Conservation (phyloP, 768 basidiomycete genomes). For the Tricholoma flavovirens region DNA sequence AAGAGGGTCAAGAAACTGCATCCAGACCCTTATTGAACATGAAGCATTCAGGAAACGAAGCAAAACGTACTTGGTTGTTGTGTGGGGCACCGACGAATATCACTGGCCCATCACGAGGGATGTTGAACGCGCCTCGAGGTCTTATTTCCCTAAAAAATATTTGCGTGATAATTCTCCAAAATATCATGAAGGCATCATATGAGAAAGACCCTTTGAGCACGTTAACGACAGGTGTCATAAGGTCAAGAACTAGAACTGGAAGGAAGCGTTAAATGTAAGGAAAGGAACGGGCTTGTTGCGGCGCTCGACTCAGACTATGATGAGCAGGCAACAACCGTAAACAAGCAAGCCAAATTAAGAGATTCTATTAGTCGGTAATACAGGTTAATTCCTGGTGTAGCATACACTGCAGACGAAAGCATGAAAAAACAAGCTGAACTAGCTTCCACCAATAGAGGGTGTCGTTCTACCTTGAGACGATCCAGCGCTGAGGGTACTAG, state of each 20-base stretch:
- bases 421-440: neutral
- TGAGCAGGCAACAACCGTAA: neutral
- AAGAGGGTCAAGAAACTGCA: slow-evolving; percentile 88
- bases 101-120: slow-evolving; percentile 84
- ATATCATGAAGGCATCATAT: slow-evolving; percentile 75
- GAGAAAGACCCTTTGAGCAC: slow-evolving; percentile 21
- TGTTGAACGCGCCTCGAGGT: slow-evolving; percentile 90
- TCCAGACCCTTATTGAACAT: slow-evolving; percentile 11
- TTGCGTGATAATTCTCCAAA: slow-evolving; percentile 82
- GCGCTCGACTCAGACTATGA: no score
- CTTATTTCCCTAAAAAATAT: slow-evolving; percentile 97
- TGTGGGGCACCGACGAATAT: slow-evolving; percentile 94
- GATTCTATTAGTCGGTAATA: slow-evolving; percentile 1
- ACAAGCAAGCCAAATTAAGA: neutral
- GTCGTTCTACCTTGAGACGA: slow-evolving; percentile 31
- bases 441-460: slow-evolving; percentile 24
- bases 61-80: slow-evolving; percentile 67
- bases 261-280: neutral
- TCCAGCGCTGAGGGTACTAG: slow-evolving; percentile 52
- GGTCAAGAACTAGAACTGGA: neutral
- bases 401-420: slow-evolving; percentile 11
- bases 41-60: slow-evolving; percentile 1
- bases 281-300: no score
- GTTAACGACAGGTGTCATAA: slow-evolving; percentile 16
- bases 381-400: neutral